These are phyloP conservation scores for Neopestalotiopsis rosae DNA, from an alignment of 2,329 filamentous ascomycete genomes.

Conservation along the genomic window DNA sequence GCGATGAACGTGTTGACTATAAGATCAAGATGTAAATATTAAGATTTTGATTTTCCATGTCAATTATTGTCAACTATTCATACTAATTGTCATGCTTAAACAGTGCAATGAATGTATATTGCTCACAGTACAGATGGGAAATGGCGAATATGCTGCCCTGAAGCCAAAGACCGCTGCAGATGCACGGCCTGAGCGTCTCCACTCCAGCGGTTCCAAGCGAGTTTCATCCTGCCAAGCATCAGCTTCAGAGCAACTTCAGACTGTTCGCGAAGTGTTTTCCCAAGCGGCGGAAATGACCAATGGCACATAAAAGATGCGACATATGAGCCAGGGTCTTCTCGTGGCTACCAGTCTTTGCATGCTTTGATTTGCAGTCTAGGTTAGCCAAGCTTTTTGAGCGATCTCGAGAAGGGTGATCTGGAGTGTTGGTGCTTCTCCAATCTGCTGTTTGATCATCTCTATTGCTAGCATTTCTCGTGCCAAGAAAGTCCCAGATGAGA, in stretches of 20 bases:
- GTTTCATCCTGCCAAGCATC: conserved; percentile 13
- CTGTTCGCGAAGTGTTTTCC: not conserved
- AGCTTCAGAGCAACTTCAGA: conserved; percentile 15
- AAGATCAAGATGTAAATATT: too few relatives aligned
- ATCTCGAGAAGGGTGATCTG: not conserved
- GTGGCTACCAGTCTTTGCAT: not conserved
- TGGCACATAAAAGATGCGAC: not conserved
- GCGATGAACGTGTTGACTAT: not conserved
- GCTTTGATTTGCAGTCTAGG: not conserved
- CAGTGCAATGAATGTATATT: too few relatives aligned
- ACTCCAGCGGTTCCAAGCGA: not conserved
- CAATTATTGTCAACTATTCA: too few relatives aligned
- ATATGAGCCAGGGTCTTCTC: not conserved
- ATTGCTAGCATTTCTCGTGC: not conserved
- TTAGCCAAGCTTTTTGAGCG: not conserved
- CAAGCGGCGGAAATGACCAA: not conserved
- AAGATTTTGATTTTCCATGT: too few relatives aligned
- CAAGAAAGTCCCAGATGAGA: not conserved
- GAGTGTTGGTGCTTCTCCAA: not conserved
- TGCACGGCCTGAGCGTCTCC: not conserved
- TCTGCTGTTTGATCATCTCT: not conserved
- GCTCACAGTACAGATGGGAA: not conserved
- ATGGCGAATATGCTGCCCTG: not conserved
- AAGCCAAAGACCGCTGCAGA: not conserved
- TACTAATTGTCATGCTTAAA: too few relatives aligned